Base-by-base conservation (phyloP, 108 stramenopile species). In the Cyclotella baltica region DNA sequence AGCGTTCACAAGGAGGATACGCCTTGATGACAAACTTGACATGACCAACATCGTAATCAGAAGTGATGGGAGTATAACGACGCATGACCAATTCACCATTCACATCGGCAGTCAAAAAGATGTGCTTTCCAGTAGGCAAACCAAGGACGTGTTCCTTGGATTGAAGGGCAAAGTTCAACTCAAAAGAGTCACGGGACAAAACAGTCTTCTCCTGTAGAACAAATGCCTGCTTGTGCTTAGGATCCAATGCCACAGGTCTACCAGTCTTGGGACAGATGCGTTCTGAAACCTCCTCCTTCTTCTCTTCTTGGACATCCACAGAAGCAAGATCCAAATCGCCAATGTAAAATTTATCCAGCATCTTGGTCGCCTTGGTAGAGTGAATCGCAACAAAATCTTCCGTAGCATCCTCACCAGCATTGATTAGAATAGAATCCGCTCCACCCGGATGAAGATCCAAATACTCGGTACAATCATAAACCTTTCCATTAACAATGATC, bases 21-120 rank as follows among this genome's bases (percentile, higher is more conserved):
- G 92, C 93, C 93, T 99, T 99, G 92, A 98, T 94, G 68, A 98
- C 96, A 79, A 99, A 98, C 80, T 99, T 98, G 34, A 98, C 96
- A 58, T 88, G 87, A 16, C 99, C 99, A 33, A 95, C 72, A 75
- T 98, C 97, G 52, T 89, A 88, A 75, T 99, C 94, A 28, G 96
- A 95, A 30, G 93, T 92, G 71, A 97, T 93, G 50, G 98, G 98
- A 22, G 98, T 99, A 82, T 99, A 99, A 35, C 93, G 84, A 50
- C 96, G 84, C 73, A 94, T 85, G 40, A 95, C 95, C 47, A 83
- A 86, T 78, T 96, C 94, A 37, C 87, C 92, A 53, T 93, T 83
- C 53, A 93, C 90, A 27, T 76, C 81, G 43, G 89, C 95, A 35
- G 93, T 96, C 16, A 98, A 76, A 80, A 96, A 95, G 78, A 98